These are phyloP conservation scores for Golovinomyces cichoracearum DNA, from an alignment of 2,329 filamentous ascomycete genomes.

Conservation along the genomic window DNA sequence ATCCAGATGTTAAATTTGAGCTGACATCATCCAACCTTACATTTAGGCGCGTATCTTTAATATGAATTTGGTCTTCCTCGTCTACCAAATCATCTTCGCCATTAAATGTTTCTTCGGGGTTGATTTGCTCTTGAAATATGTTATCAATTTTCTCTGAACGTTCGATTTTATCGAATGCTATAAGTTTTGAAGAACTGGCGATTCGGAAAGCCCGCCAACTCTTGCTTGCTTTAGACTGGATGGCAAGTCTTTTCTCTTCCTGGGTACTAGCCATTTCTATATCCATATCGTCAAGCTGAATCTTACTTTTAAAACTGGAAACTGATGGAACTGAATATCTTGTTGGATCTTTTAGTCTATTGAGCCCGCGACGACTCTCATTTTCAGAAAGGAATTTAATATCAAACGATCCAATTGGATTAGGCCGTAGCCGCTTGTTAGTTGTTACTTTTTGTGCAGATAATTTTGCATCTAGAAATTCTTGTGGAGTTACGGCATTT, in stretches of 20 bases:
- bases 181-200: conserved; percentile 46
- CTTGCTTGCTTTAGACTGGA: conserved; percentile 61
- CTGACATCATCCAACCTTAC: not conserved
- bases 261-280: conserved; percentile 50
- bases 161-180: conserved; percentile 66
- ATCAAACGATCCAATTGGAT: conserved; percentile 46
- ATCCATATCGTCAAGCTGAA: conserved; percentile 61
- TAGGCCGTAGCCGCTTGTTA: conserved; percentile 42
- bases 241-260: conserved; percentile 28
- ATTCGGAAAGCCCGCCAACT: conserved; percentile 73
- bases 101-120: conserved; percentile 17
- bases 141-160: conserved; percentile 44
- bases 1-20: not conserved
- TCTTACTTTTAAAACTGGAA: conserved; percentile 43
- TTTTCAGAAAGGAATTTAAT: conserved; percentile 53
- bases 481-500: conserved; percentile 39
- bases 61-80: conserved; percentile 17
- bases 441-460: conserved; percentile 39
- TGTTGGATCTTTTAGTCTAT: conserved; percentile 37
- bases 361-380: conserved; percentile 33
- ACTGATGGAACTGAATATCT: conserved; percentile 45
- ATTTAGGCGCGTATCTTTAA: conserved; percentile 22
- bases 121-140: conserved; percentile 25
- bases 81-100: conserved; percentile 16
- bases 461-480: conserved; percentile 43